Evolutionary conservation across 208 protist species (phyloP), one percentile per base, ranked within the genome.

Genomic region (Porcisia deanei): DNA sequence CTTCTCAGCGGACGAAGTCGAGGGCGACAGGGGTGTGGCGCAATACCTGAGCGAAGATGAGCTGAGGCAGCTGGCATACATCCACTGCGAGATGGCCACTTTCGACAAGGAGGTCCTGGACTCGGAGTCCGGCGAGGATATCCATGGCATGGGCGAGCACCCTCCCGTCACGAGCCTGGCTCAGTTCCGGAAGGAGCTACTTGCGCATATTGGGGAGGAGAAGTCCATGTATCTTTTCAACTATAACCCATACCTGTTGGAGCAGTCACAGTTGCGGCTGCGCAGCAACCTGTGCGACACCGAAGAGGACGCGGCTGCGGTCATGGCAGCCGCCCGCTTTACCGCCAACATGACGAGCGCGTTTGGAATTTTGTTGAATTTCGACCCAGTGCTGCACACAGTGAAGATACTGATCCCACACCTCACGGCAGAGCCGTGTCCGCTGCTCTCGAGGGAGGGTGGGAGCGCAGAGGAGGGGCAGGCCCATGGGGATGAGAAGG

Each of bases 191-290:
- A 96, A 96, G 77, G 90, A 95, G 75, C 75, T 97, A 14, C 80
- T 91, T 43, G 72, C 71, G 55, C 80, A 94, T 76, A 77, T 85
- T 10, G 73, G n/a, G 3, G 88, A 95, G 39, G 60, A 69, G 45
- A 80, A 88, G 55, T 89, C 88, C 10, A 81, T 92, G 18, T 94
- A 90, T 84, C 87, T 98, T 74, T 87, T 98, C 71, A 94, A 98
- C 81, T 96, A 87, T 81, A 89, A 98, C 73, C 94, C 94, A 25
- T 94, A 97, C 83, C 63, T 93, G 45, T 81, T 98, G 76, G 91
- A 98, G 73, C 85, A 94, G 84, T 73, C 88, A 47, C 90, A 97
- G 84, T 75, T 90, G 78, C 83, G 85, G 45, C 86, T 94, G 81
- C 84, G 83, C 53, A 82, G 88, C 58, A 95, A 96, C 80, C 82